Conservation (phyloP, 2,329 filamentous ascomycete species). For the Gremmenia infestans region DNA sequence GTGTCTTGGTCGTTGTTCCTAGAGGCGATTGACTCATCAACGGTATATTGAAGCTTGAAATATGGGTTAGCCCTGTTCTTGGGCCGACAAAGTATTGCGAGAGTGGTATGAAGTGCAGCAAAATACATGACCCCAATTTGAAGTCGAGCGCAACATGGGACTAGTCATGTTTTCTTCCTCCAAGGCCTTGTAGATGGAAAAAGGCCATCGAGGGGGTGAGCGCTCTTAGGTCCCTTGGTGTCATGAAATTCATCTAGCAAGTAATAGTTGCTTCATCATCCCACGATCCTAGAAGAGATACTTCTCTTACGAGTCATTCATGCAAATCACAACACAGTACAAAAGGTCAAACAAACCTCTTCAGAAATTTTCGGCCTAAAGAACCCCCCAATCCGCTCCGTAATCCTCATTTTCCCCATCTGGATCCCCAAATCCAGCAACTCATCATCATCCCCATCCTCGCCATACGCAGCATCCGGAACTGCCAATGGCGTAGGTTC, state of each 20-base stretch:
- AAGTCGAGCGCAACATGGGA: background rate
- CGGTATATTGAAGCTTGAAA: slow-evolving; percentile 18
- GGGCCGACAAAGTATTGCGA: no score
- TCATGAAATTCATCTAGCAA: no score
- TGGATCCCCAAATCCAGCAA: slow-evolving; percentile 67
- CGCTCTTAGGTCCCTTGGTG: no score
- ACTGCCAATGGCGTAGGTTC: slow-evolving; percentile 59
- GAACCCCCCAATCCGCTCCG: slow-evolving; percentile 68
- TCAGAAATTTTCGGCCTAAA: slow-evolving; percentile 66
- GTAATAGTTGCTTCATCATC: no score
- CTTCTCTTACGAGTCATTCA: background rate
- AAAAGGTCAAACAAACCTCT: slow-evolving; percentile 52
- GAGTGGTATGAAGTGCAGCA: no score
- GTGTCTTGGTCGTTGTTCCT: slow-evolving; percentile 13
- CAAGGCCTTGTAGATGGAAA: background rate
- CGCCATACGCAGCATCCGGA: slow-evolving; percentile 64
- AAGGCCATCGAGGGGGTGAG: background rate
- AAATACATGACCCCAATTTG: background rate
- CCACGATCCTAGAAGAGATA: background rate
- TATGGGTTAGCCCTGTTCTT: background rate
- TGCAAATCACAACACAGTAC: no score
- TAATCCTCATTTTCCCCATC: slow-evolving; percentile 67
- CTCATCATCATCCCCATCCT: slow-evolving; percentile 59
- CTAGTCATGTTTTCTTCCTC: background rate
- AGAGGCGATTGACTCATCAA: slow-evolving; percentile 15